Base-by-base conservation (phyloP, 1,139 yeast genomes). In the Kurtzmaniella quercitrusa region DNA sequence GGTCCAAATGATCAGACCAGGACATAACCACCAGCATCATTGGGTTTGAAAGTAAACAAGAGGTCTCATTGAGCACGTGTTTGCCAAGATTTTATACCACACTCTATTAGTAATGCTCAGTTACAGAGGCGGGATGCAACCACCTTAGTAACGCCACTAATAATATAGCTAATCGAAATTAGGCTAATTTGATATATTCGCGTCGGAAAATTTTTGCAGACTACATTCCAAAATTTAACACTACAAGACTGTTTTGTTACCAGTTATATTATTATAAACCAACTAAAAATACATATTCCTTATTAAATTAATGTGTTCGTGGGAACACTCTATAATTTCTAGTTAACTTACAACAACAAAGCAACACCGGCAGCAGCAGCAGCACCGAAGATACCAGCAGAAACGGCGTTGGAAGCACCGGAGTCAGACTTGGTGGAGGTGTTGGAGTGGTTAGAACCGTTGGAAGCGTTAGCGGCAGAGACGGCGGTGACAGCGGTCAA, bases 351-450 rank as follows among this genome's bases (percentile, higher is more conserved):
- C 56, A 68, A 64, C 55, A 68, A 66, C 56, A 68, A 63, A 60
- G 74, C 73, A 59, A 68, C 68, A 62, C 71, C 74, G 54, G 73
- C 74, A 45, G 73, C 74, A 43, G 72, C 70, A 50, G 68, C 70
- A 49, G 70, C 72, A 52, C 70, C 70, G 46, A 57, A 49, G 46
- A 58, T 50, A 54, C 62, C 66, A 42, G 66, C 68, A 53, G 70
- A 69, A 49, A 62, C 68, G 43, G 57, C 57, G 44, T 45, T 47
- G 51, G 55, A 53, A 44, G 59, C 62, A 45, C 55, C 57, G 49
- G 57, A 45, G 54, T 46, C 53, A 42, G 65, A 51, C 48, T 62
- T 47, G 44, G 55, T 39, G 45, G 55, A 47, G 45, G 58, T 46
- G 57, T 58, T 56, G 41, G 65, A 42, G 49, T 59, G 61, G 61